Evolutionary conservation across 2,329 filamentous ascomycete genomes (phyloP).

Genomic region (Beauveria scarabaeidicola): DNA sequence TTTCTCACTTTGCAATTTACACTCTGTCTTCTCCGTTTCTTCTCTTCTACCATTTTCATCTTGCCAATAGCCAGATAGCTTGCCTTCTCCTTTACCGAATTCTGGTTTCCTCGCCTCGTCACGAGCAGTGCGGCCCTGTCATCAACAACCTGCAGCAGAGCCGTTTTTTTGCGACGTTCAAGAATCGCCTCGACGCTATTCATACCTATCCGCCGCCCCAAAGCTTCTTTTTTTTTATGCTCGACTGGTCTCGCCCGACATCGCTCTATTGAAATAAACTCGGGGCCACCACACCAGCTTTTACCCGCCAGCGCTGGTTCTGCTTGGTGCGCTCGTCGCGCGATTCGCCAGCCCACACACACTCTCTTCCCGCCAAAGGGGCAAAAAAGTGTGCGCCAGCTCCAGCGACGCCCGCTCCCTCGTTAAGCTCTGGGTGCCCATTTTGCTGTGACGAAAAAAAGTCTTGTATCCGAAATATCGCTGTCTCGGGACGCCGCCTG

Average conservation of each 20-base stretch:
- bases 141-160: not conserved
- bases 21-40: slow-evolving; percentile 8
- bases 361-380: not conserved
- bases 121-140: not conserved
- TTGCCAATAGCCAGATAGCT: slow-evolving; percentile 2
- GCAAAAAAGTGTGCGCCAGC: slow-evolving; percentile 5
- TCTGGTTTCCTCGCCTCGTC: not conserved
- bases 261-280: slow-evolving; percentile 6
- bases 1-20: slow-evolving; percentile 10
- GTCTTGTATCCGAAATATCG: slow-evolving; percentile 10
- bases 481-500: slow-evolving; percentile 10
- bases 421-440: not conserved
- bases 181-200: slow-evolving; percentile 1
- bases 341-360: slow-evolving; percentile 8
- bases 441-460: slow-evolving; percentile 6
- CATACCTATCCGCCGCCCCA: not conserved
- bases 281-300: not conserved
- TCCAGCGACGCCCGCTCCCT: not conserved
- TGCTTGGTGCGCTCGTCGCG: not conserved
- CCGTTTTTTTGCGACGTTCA: not conserved
- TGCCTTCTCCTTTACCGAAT: not conserved
- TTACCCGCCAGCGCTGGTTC: not conserved
- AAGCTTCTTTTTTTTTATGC: slow-evolving; percentile 1
- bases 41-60: slow-evolving; percentile 3
- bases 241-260: not conserved